Base-by-base conservation (phyloP, 352 stramenopile genomes). In the Globisporangium viniferum region DNA sequence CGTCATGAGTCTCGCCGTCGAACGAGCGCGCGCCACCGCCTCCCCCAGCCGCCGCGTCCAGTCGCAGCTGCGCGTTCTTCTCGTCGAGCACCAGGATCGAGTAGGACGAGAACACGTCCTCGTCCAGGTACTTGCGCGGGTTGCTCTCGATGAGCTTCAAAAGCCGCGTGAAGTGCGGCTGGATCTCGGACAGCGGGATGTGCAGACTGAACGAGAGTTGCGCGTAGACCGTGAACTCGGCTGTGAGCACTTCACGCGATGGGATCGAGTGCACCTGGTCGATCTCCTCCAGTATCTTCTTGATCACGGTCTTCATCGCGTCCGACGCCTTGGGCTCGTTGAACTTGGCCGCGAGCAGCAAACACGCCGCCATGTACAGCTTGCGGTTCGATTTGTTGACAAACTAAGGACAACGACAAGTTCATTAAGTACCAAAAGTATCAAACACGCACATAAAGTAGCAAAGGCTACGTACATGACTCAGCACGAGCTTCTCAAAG, bases 401-500 rank as follows among this genome's bases (percentile, higher is more conserved):
- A 65, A 97, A 95, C 76, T 97, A 20, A 15, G n/a, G 33, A 54
- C 36, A 53, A 15, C 5, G 5, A 56, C 2, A 55, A 27, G 20
- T 3, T 27, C 18, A 15, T 29, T 44, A 41, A 36, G 31, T 51
- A 64, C 27, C 27, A 64, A 15, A 41, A 35, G 29, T 15, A 20
- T 41, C 20, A 60, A 60, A 9, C 31, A 20, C 9, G 20, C 4
- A n/a, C 31, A 33, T 33, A 62, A 65, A n/a, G 4, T 48, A 3
- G 31, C 31, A 29, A 22, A 59, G 7, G 33, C 55, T 6, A 71
- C 53, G 41, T 73, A 97, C 81, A 62, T 94, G 93, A 67, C 89
- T 89, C 10, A 99, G 84, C 60, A 97, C 97, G 15, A 99, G 88
- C 60, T 98, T 92, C 74, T 99, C 97, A 75, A 99, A 99, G 69